Percentiles rank a stretch among this genome's conserved stretches.
Conservation (phyloP, 768 basidiomycete species). For the Pleurotus ostreatus region DNA sequence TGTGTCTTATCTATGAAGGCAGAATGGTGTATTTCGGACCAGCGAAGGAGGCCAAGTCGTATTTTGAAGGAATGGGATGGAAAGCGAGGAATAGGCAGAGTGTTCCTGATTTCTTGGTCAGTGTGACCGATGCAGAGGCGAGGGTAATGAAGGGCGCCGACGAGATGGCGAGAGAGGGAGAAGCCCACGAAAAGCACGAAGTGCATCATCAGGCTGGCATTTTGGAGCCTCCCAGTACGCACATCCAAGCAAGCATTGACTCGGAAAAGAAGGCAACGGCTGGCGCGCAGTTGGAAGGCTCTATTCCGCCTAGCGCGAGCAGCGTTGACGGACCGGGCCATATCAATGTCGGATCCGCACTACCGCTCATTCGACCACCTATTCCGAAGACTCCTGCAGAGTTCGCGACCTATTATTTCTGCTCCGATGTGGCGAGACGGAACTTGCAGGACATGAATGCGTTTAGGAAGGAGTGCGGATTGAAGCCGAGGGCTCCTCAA, state of each 20-base stretch:
- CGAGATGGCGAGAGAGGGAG: neutral
- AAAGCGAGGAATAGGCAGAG: conserved; percentile 56
- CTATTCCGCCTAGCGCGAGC: neutral
- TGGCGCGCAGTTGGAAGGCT: neutral
- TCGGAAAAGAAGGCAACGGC: neutral
- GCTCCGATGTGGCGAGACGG: conserved; percentile 24
- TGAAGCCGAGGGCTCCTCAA: conserved; percentile 29
- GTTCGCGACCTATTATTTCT: conserved; percentile 33
- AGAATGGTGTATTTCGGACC: conserved; percentile 54
- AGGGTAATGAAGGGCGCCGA: neutral
- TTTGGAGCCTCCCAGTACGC: neutral
- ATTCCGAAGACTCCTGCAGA: conserved; percentile 43
- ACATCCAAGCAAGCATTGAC: neutral
- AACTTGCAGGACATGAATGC: conserved; percentile 44
- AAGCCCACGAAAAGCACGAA: neutral
- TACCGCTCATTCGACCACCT: neutral
- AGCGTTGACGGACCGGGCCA: neutral
- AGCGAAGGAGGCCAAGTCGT: conserved; percentile 54
- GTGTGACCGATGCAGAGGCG: conserved; percentile 36
- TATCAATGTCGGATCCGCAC: neutral
- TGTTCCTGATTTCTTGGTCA: conserved; percentile 63
- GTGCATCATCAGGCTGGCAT: neutral
- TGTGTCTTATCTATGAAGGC: conserved; percentile 54
- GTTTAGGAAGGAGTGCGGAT: conserved; percentile 42
- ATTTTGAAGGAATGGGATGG: conserved; percentile 71